Base-by-base conservation (phyloP, 495 filamentous ascomycete species). In the Mycothermus thermophilus region DNA sequence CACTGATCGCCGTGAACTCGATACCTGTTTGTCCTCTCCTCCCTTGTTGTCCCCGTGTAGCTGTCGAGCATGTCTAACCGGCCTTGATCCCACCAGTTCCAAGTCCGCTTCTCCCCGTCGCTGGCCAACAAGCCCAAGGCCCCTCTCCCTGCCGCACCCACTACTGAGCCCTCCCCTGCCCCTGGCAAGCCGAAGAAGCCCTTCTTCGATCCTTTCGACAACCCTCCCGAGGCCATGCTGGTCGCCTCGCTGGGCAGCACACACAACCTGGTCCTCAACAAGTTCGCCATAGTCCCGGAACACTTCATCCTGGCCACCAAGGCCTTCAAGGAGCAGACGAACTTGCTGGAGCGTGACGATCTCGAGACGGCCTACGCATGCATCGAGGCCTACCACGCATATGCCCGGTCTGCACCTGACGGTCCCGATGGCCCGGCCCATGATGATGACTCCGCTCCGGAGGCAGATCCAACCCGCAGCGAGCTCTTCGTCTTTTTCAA, bases 401-500 rank as follows among this genome's bases (percentile, higher is more conserved):
- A 28, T 30, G 17, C 33, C 13, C 12, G n/a, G 22, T 6, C 29
- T 7, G 3, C 18, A 1, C 6, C 11, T 11, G 7, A 18, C 1
- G 5, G 16, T 3, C 8, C 3, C 5, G 14, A 2, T 3, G 20
- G 30, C 9, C 10, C 1, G 1, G 23, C n/a, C 10, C 22, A 3
- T 11, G 26, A 11, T 16, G 14, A 13, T 4, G 42, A 22, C 1
- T n/a, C n/a, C n/a, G n/a, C n/a, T n/a, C n/a, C n/a, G n/a, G n/a
- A n/a, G n/a, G n/a, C n/a, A n/a, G n/a, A 3, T 43, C 50, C 27
- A 3, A 38, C 39, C 8, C 44, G 20, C 6, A 42, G 33, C 6
- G 49, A 64, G 25, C 55, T 92, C 1, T 87, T 77, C 47, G 80
- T 75, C 9, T 92, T 90, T 55, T 92, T 85, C 64, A 92, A 92